Evolutionary conservation across 352 stramenopile genomes (phyloP), one percentile per base, ranked within the genome.

Genomic region (Globisporangium cederbergense): DNA sequence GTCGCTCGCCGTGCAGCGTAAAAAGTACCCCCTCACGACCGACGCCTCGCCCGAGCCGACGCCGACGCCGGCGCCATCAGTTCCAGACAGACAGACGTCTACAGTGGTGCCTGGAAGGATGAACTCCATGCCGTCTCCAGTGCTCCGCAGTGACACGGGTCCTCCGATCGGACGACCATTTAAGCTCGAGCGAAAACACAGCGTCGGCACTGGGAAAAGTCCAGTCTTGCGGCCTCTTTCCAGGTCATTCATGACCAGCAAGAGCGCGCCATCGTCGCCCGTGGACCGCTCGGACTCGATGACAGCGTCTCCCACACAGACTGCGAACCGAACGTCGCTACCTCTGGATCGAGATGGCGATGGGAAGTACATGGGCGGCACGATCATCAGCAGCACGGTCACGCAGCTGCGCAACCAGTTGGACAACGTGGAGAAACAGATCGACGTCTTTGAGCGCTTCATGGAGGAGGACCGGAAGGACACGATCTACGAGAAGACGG

Each of bases 371-470:
- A 67, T 67, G 3, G 70, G 71, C 46, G 76, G 72, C 45, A 81
- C 70, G 36, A 86, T 88, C 42, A 88, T 89, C 60, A 90, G 79
- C 52, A 91, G 74, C 56, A 90, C 74, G 7, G 82, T 88, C 42
- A 87, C 81, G 11, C 81, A 93, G 62, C 70, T 95, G 55, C 82
- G 86, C 4, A 91, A 85, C 53, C 86, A 95, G 50, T 63, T 95
- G 20, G 86, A 95, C 71, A 95, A 91, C 62, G 89, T 95, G 77
- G 86, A 95, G 60, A 93, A 92, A 61, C 86, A 95, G 59, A 95
- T 95, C 51, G 86, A 95, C 66, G 86, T 95, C 49, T 95, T 95
- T 57, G 86, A 95, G 62, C 78, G 84, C 16, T 95, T 95, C 52
- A 93, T 93, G 86, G 86, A 93, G 60, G 86, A 95, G 46, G 86